Conservation (phyloP, 2,329 filamentous ascomycete genomes). For the Chaetomium globosum region DNA sequence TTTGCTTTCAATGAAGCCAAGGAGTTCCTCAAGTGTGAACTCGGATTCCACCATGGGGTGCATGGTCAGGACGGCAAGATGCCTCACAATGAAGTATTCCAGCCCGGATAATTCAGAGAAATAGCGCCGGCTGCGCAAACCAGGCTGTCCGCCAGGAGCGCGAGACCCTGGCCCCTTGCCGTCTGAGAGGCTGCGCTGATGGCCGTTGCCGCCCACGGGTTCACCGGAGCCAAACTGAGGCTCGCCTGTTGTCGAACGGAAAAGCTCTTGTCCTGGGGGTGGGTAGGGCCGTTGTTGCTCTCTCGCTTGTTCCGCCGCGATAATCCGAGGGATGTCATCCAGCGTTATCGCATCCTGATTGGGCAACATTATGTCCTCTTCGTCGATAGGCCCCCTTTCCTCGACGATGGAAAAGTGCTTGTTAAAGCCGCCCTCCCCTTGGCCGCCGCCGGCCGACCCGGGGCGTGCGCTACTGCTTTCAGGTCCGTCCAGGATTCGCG, state of each 20-base stretch:
- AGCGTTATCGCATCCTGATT: constrained; percentile 89
- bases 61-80: constrained; percentile 93
- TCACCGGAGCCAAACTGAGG: constrained; percentile 67
- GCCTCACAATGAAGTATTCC: constrained; percentile 96
- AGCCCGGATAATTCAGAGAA: constrained; percentile 94
- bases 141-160: constrained; percentile 53
- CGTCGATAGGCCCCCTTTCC: constrained; percentile 69
- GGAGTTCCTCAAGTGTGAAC: constrained; percentile 90
- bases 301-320: constrained; percentile 83
- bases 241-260: constrained; percentile 58
- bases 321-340: constrained; percentile 94
- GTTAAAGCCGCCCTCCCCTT: constrained; percentile 57
- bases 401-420: constrained; percentile 75
- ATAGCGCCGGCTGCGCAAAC: constrained; percentile 71
- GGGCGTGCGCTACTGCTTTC: constrained; percentile 69
- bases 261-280: constrained; percentile 70
- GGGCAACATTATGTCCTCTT: constrained; percentile 81
- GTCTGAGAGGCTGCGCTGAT: constrained; percentile 51
- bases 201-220: constrained; percentile 56
- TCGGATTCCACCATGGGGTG: constrained; percentile 86
- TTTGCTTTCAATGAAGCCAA: constrained; percentile 88
- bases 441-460: constrained; percentile 70
- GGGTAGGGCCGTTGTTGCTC: constrained; percentile 86
- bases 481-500: constrained; percentile 87
- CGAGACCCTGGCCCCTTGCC: constrained; percentile 56